Percentiles rank a stretch among this genome's conserved stretches.
Conservation (phyloP, 148 eudicot genomes). For the Spergularia marina region DNA sequence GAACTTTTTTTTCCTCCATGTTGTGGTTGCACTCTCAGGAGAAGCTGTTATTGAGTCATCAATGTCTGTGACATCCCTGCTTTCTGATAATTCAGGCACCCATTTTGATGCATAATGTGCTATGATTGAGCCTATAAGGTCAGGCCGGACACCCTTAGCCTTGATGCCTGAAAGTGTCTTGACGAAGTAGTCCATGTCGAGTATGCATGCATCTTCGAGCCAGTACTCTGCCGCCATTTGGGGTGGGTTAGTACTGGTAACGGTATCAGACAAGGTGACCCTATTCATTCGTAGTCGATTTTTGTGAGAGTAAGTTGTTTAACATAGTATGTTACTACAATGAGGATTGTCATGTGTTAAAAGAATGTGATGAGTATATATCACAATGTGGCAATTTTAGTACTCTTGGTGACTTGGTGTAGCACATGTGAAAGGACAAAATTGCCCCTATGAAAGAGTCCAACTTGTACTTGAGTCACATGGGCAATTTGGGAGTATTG, state of each 20-base stretch:
- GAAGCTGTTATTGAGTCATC: conserved; percentile 16
- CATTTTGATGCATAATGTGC: conserved; percentile 73
- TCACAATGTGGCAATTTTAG: not conserved
- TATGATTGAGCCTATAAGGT: conserved; percentile 74
- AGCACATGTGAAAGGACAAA: not conserved
- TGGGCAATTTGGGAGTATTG: conserved; percentile 22
- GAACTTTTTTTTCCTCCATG: conserved; percentile 59
- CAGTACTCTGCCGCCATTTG: conserved; percentile 32
- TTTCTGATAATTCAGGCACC: conserved; percentile 71
- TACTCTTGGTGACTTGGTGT: not conserved
- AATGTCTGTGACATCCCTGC: not conserved
- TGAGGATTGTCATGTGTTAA: not conserved
- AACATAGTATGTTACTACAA: not conserved
- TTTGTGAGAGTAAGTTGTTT: not conserved
- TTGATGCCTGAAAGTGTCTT: conserved; percentile 59
- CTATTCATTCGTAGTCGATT: conserved; percentile 18
- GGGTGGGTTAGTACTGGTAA: conserved; percentile 14
- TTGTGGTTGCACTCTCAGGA: conserved; percentile 39
- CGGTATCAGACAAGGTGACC: conserved; percentile 27
- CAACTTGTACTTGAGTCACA: not conserved
- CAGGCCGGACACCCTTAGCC: conserved; percentile 66
- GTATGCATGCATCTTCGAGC: conserved; percentile 50
- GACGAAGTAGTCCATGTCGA: conserved; percentile 74
- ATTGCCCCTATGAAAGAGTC: conserved; percentile 1
- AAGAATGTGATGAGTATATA: not conserved